Percentiles rank a stretch among this genome's conserved stretches.
Conservation (phyloP, 768 basidiomycete species). For the Agaricus subrufescens region DNA sequence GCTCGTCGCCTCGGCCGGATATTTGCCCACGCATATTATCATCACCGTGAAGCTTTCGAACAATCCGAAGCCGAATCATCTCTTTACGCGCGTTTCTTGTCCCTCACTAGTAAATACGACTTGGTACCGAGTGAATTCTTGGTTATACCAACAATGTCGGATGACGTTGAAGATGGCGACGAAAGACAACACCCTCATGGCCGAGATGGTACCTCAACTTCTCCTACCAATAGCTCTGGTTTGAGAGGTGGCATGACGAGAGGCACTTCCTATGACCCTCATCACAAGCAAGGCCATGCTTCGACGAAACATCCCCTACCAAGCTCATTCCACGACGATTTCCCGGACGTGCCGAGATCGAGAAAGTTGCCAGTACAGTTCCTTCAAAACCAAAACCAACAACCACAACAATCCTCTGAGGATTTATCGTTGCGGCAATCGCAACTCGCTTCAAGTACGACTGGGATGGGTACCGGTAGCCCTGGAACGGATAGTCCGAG, state of each 20-base stretch:
- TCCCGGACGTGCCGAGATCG: conserved; percentile 4
- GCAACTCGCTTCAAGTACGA: conserved; percentile 5
- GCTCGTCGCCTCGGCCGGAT: conserved; percentile 90
- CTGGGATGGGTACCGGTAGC: neutral
- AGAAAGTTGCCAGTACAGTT: neutral
- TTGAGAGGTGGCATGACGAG: neutral
- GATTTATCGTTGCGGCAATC: conserved; percentile 6
- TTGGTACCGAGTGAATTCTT: conserved; percentile 82
- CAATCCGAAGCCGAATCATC: conserved; percentile 89
- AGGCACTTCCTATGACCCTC: conserved; percentile 8
- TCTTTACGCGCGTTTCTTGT: conserved; percentile 85
- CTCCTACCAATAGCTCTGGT: conserved; percentile 9
- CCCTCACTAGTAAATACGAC: conserved; percentile 73
- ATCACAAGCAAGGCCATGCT: neutral
- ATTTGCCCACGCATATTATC: conserved; percentile 95
- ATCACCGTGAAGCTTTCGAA: conserved; percentile 88
- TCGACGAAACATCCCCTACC: conserved; percentile 3
- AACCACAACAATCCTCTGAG: neutral
- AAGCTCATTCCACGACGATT: conserved; percentile 1
- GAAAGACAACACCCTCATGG: conserved; percentile 18
- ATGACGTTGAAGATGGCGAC: conserved; percentile 17
- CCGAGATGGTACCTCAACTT: conserved; percentile 14
- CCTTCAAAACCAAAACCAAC: conserved; percentile 3
- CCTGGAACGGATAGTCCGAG: conserved; percentile 29
- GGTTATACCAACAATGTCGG: conserved; percentile 52